These are phyloP conservation scores for Alternaria sp. DNA, from an alignment of 2,329 filamentous ascomycete genomes.

Conservation along the genomic window DNA sequence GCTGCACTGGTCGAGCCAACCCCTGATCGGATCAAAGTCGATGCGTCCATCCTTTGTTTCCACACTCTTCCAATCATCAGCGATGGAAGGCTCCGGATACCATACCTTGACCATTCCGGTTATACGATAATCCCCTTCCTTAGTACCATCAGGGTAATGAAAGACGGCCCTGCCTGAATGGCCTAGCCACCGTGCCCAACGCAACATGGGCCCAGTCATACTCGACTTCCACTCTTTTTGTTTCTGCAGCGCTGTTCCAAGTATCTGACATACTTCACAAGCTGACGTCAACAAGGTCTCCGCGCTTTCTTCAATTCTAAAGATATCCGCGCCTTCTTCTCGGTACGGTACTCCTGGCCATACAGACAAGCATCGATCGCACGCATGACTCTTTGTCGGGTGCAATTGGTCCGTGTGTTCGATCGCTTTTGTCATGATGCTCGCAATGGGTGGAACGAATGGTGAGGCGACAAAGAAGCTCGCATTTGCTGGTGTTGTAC, in stretches of 20 bases:
- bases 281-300: fast-evolving
- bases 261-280: neutral
- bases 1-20: fast-evolving
- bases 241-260: fast-evolving
- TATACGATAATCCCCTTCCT: fast-evolving
- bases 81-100: neutral
- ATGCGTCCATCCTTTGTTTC: neutral
- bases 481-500: too few relatives aligned
- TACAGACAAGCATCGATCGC: neutral
- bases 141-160: fast-evolving
- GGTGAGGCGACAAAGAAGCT: too few relatives aligned
- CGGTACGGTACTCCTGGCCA: neutral
- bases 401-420: fast-evolving
- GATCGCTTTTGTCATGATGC: neutral
- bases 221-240: fast-evolving
- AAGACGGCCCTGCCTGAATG: fast-evolving
- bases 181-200: neutral
- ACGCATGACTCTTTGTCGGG: fast-evolving
- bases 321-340: fast-evolving
- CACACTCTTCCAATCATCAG: neutral
- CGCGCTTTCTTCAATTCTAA: neutral
- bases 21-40: neutral
- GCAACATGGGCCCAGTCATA: fast-evolving
- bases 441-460: neutral
- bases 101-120: neutral